Evolutionary conservation across 805 yeast species (phyloP).

Genomic region (Kodamaea leandrae): DNA sequence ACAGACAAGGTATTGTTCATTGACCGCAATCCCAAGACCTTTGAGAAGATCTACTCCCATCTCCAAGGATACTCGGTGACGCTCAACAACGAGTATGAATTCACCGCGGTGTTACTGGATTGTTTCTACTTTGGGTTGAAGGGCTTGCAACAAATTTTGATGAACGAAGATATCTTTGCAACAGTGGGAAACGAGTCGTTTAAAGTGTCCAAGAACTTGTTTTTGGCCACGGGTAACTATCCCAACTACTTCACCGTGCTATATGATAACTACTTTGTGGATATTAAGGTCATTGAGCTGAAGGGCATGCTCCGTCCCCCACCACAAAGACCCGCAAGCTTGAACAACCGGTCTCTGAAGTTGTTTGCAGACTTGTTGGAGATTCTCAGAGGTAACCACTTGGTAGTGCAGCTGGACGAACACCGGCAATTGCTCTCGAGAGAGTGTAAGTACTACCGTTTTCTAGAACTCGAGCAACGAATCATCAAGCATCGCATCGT

Average conservation of each 20-base stretch:
- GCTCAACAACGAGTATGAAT: constrained; percentile 59
- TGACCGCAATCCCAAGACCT: constrained; percentile 72
- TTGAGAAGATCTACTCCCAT: constrained; percentile 65
- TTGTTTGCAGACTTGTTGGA: constrained; percentile 56
- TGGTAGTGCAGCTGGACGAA: constrained; percentile 46
- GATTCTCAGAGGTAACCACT: constrained; percentile 52
- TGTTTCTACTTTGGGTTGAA: constrained; percentile 69
- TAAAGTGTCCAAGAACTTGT: constrained; percentile 53
- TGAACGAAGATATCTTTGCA: constrained; percentile 54
- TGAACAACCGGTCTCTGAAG: constrained; percentile 49
- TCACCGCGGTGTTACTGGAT: constrained; percentile 62
- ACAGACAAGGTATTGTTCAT: constrained; percentile 50
- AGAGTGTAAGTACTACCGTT: constrained; percentile 78
- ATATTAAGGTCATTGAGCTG: constrained; percentile 34
- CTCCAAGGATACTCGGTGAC: constrained; percentile 76
- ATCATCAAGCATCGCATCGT: constrained; percentile 51
- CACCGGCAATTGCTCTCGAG: constrained; percentile 57
- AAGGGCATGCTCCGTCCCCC: constrained; percentile 70
- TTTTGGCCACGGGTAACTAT: constrained; percentile 60
- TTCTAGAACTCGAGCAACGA: constrained; percentile 70
- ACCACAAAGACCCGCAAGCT: constrained; percentile 59
- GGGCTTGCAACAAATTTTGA: constrained; percentile 48
- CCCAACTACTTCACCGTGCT: constrained; percentile 77
- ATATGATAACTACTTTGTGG: constrained; percentile 49
- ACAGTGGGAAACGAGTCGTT: constrained; percentile 60